A percentile compares a stretch with the other conserved stretches of the same genome.
These are phyloP conservation scores for Suhomyces chickasaworum DNA, from an alignment of 1,139 yeast species.

Conservation along the genomic window DNA sequence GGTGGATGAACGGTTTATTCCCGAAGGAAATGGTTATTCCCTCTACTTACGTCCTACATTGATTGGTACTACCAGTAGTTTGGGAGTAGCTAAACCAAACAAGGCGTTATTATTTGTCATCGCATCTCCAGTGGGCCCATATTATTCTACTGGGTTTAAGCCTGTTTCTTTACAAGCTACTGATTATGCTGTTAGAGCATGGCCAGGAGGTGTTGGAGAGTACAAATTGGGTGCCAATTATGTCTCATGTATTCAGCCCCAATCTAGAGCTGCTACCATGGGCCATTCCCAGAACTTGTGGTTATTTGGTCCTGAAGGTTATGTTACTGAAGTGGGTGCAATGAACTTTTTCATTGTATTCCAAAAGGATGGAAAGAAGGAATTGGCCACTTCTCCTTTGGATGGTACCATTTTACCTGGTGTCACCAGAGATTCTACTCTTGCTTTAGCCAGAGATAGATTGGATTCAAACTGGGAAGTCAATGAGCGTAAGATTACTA, in stretches of 20 bases:
- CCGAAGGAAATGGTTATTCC: slow-evolving; percentile 83
- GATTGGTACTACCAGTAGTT: slow-evolving; percentile 85
- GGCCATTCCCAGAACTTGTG: slow-evolving; percentile 96
- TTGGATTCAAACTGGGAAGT: slow-evolving; percentile 67
- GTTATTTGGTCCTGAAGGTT: slow-evolving; percentile 89
- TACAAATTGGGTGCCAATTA: slow-evolving; percentile 96
- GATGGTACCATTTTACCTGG: slow-evolving; percentile 98
- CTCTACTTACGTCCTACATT: slow-evolving; percentile 91
- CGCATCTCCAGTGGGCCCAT: slow-evolving; percentile 95
- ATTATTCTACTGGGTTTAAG: slow-evolving; percentile 86
- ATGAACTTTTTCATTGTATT: slow-evolving; percentile 93
- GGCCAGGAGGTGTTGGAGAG: slow-evolving; percentile 99
- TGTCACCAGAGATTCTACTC: slow-evolving; percentile 89
- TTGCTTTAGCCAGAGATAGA: slow-evolving; percentile 72
- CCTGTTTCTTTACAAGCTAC: slow-evolving; percentile 94
- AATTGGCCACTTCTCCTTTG: slow-evolving; percentile 92
- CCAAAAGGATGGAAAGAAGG: slow-evolving; percentile 78
- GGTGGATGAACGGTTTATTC: slow-evolving; percentile 76
- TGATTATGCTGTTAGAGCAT: slow-evolving; percentile 92
- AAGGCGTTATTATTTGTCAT: slow-evolving; percentile 81
- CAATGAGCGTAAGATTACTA: slow-evolving; percentile 38
- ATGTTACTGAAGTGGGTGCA: slow-evolving; percentile 95
- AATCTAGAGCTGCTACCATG: slow-evolving; percentile 78
- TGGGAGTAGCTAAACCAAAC: slow-evolving; percentile 83
- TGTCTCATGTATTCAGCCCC: slow-evolving; percentile 93